Percentiles rank a stretch among this genome's conserved stretches.
Conservation (phyloP, 768 basidiomycete genomes). For the Termitomyces sp. region DNA sequence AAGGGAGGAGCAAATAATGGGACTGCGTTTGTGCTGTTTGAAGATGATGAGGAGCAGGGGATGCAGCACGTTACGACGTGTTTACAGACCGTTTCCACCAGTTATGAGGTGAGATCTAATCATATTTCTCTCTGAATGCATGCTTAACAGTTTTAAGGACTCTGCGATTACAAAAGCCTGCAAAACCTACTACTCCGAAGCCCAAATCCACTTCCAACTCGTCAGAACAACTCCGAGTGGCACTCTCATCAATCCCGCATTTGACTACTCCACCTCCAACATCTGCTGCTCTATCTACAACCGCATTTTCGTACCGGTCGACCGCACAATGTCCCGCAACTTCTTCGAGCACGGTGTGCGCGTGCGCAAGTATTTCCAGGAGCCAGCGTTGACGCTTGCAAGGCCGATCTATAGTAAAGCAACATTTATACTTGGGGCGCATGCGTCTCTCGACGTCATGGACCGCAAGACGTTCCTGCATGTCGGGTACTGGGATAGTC, state of each 20-base stretch:
- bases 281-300: conserved; percentile 70
- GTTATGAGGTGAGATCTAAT: conserved; percentile 52
- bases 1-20: conserved; percentile 70
- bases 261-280: conserved; percentile 39
- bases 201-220: conserved; percentile 66
- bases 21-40: conserved; percentile 63
- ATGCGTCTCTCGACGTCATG: conserved; percentile 39
- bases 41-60: conserved; percentile 51
- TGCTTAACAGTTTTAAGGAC: conserved; percentile 37
- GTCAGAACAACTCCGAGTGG: conserved; percentile 50
- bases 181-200: conserved; percentile 39
- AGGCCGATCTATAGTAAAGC: conserved; percentile 36
- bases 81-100: conserved; percentile 47
- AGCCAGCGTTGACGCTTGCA: conserved; percentile 63
- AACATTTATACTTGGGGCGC: conserved; percentile 31
- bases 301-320: conserved; percentile 59
- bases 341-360: conserved; percentile 38
- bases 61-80: conserved; percentile 50
- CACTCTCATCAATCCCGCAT: conserved; percentile 39
- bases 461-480: conserved; percentile 60
- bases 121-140: neutral
- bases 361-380: conserved; percentile 51
- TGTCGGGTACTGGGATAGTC: conserved; percentile 65
- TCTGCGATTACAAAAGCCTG: conserved; percentile 56
- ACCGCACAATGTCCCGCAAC: conserved; percentile 55